A percentile compares a stretch with the other conserved stretches of the same genome.
phyloP scores from a whole-genome alignment of 306 rosid genomes.

The Prunus kanzakura region DNA sequence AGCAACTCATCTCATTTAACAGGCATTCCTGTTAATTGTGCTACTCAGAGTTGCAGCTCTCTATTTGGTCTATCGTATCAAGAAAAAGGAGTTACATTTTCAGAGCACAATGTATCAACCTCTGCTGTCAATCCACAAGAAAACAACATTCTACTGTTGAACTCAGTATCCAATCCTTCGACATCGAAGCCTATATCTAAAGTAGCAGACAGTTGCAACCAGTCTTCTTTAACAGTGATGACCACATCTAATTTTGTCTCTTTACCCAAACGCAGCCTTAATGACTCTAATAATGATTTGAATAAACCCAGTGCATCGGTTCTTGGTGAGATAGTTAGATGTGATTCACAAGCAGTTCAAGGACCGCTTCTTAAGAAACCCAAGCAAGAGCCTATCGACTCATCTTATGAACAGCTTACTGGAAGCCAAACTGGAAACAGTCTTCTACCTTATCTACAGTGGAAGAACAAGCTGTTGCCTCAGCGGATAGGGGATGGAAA shows the following conservation, averaged over 20 bases:
- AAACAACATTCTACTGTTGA: background rate
- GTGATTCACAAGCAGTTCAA: constrained; percentile 8
- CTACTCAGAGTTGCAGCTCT: constrained; percentile 19
- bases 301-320: background rate
- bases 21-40: background rate
- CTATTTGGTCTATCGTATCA: constrained; percentile 10
- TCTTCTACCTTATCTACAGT: constrained; percentile 15
- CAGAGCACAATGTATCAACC: constrained; percentile 5
- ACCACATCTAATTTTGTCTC: constrained; percentile 1
- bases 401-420: constrained; percentile 15
- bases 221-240: constrained; percentile 2
- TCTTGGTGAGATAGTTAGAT: constrained; percentile 4
- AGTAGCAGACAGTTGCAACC: constrained; percentile 2
- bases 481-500: constrained; percentile 16
- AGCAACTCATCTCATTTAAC: background rate
- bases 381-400: constrained; percentile 27
- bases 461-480: constrained; percentile 9
- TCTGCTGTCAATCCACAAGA: background rate
- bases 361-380: constrained; percentile 21
- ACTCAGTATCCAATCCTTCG: constrained; percentile 3
- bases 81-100: constrained; percentile 4
- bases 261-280: constrained; percentile 1
- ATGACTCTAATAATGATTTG: background rate
- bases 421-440: constrained; percentile 16
- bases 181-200: background rate